Evolutionary conservation across 2,329 filamentous ascomycete genomes (phyloP), one percentile per base, ranked within the genome.

Genomic region (Pezicula carpinea): DNA sequence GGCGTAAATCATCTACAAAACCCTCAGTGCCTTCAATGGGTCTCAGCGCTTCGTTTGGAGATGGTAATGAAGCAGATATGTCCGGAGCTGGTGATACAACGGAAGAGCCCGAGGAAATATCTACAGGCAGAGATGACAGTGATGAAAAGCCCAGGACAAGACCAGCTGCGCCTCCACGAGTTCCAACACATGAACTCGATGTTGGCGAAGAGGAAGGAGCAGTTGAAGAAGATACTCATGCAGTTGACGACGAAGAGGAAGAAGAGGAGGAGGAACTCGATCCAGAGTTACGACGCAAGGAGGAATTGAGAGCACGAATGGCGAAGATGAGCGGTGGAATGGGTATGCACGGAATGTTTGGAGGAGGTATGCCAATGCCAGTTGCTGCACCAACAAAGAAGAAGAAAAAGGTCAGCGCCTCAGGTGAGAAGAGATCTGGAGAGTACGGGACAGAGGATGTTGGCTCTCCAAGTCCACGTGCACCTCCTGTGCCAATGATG

Each of bases 251-350:
- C 10, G 80, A 80, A 3, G 82, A 81, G 13, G 85, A 84, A n/a
- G 85, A 87, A 17, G 86, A 89, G 26, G 88, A 91, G 40, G 87
- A 91, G 22, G 89, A 95, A 14, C 74, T 95, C 43, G 91, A 97
- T 60, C 89, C 90, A 1, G 93, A 99, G 65, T 76, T 89, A 18
- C 83, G 81, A 56, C 85, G 91, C 44, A 87, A 85, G 63, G 83
- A 96, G 68, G 92, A 96, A 64, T 75, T 99, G 26, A 82, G 93
- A 50, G 90, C 93, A 52, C 83, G 93, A 58, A 99, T 99, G 89
- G 93, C 93, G 39, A 96, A 96, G 70, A 93, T 99, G 86, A 95
- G 92, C 57, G 92, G 92, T 46, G 92, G 92, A 18, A 96, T 96
- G 89, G 89, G 89, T 39, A 95, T 97, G 85, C 83, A 89, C 64